A percentile compares a stretch with the other conserved stretches of the same genome.
Evolutionary conservation across 106 monocot species (phyloP).

Genomic region (Apostasia ramifera): DNA sequence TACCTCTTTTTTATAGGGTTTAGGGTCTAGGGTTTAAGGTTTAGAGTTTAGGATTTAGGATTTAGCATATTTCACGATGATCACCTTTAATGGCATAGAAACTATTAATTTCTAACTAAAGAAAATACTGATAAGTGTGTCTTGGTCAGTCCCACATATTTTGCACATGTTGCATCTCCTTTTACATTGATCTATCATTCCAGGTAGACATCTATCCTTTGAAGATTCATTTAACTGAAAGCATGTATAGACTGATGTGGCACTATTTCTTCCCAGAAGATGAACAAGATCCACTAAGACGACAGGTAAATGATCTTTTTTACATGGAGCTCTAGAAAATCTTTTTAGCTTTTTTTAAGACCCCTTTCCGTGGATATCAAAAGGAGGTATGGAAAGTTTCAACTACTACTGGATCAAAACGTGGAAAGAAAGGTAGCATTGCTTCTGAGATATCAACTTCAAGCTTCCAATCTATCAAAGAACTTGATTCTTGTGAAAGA

Average conservation of each 20-base stretch:
- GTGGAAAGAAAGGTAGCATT: conserved; percentile 44
- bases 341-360: neutral
- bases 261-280: conserved; percentile 92
- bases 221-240: conserved; percentile 81
- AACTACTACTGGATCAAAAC: conserved; percentile 61
- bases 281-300: conserved; percentile 86
- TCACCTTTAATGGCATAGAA: too few relatives aligned
- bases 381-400: conserved; percentile 96
- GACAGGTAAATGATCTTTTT: conserved; percentile 41
- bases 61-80: too few relatives aligned
- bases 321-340: neutral
- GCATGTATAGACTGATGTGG: conserved; percentile 97
- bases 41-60: too few relatives aligned
- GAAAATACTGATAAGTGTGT: too few relatives aligned
- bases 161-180: neutral
- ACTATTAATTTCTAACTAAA: too few relatives aligned
- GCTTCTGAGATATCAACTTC: conserved; percentile 38
- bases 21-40: too few relatives aligned
- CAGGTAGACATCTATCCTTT: conserved; percentile 84
- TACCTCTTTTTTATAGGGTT: too few relatives aligned
- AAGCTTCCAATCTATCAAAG: conserved; percentile 38
- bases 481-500: conserved; percentile 36
- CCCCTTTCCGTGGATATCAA: neutral
- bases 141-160: too few relatives aligned
- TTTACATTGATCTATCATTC: conserved; percentile 4